Base-by-base conservation (phyloP, 2,329 filamentous ascomycete species). In the Colletotrichum spinosum region DNA sequence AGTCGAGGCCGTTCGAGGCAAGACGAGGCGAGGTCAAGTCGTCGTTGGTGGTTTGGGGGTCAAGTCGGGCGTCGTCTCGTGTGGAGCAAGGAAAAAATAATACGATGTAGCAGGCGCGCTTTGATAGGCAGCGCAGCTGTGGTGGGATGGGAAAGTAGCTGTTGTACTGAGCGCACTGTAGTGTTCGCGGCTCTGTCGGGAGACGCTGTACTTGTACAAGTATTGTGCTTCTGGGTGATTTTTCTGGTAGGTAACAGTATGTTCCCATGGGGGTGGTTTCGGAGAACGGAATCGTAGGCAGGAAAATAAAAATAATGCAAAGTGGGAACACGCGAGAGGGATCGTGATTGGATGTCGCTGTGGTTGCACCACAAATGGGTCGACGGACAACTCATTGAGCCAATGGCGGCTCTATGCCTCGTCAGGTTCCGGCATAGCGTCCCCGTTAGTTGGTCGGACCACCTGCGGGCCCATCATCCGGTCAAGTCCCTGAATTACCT, bases 61-160 rank as follows among this genome's bases (percentile, higher is more conserved):
- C 52, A 44, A 41, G 52, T 56, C 42, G 55, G 54, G 58, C 58
- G 58, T 41, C 37, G 56, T 38, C 46, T 17, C 58, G 58, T 62
- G 63, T 66, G 63, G 63, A 57, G 63, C 58, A 62, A 46, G 10
- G 46, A 35, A 55, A 65, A 62, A 65, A 62, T 38, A 57, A 62
- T 62, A 62, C 52, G 63, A 57, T 62, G 58, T 65, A 62, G 62
- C 62, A 65, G 62, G 62, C 62, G 58, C 48, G 62, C 62, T 62
- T 62, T 53, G 52, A 65, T 56, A 37, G 37, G 48, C 35, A 39
- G 44, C 45, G 45, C 44, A 49, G 25, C 25, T 25, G 25, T 25
- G 25, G 3, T 25, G 25, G 25, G 55, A 53, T 63, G 63, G 63
- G 58, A 66, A 42, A 62, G 62, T 62, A 59, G 4, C 25, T 25